Conservation (phyloP, 2,329 filamentous ascomycete species). For the Didymella glomerata region DNA sequence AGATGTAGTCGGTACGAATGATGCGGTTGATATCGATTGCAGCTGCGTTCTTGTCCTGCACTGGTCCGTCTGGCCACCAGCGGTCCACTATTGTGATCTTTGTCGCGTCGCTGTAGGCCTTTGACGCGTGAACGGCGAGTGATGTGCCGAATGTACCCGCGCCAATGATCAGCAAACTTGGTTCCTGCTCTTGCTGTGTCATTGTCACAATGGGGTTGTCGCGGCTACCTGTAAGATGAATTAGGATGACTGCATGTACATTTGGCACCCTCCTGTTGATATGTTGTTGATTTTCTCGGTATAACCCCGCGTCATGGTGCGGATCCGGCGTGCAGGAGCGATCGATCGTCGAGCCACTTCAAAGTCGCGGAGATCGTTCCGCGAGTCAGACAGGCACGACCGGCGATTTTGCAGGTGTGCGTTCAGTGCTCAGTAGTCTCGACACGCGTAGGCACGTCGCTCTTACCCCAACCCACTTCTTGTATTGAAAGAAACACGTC, state of each 20-base stretch:
- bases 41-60: conserved; percentile 61
- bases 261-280: not conserved
- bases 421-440: no score
- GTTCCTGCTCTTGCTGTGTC: conserved; percentile 17
- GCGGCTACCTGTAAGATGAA: no score
- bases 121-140: conserved; percentile 69
- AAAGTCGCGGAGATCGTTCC: conserved; percentile 17
- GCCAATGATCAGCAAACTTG: conserved; percentile 64
- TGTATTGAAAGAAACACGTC: no score
- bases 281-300: conserved; percentile 7
- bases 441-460: no score
- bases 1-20: conserved; percentile 66
- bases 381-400: conserved; percentile 2
- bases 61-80: conserved; percentile 34
- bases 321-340: conserved; percentile 14
- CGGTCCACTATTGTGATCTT: conserved; percentile 44
- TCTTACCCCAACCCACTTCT: no score
- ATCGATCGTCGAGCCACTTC: conserved; percentile 16
- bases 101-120: conserved; percentile 57
- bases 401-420: no score
- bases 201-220: not conserved
- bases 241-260: no score
- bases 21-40: conserved; percentile 70
- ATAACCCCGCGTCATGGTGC: conserved; percentile 16
- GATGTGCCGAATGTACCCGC: conserved; percentile 72